Percentiles rank a stretch among this genome's conserved stretches.
These are phyloP conservation scores for Daldinia decipiens DNA, from an alignment of 495 filamentous ascomycete genomes.

Conservation along the genomic window DNA sequence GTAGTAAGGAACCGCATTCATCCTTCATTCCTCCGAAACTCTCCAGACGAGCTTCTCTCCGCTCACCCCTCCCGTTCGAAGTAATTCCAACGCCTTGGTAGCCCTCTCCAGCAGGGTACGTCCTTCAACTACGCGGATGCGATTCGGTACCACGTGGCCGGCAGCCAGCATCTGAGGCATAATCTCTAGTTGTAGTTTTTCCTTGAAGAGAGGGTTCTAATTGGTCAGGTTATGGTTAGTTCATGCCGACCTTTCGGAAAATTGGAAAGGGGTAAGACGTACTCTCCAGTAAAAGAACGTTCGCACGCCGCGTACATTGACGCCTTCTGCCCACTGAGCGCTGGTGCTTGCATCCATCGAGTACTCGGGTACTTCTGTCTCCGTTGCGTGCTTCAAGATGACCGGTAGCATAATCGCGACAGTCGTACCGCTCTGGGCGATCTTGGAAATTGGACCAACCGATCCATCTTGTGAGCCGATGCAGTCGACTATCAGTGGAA, in stretches of 20 bases:
- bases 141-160: slow-evolving; percentile 59
- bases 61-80: slow-evolving; percentile 56
- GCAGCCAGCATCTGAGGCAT: slow-evolving; percentile 59
- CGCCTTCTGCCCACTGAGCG: slow-evolving; percentile 58
- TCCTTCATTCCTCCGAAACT: slow-evolving; percentile 48
- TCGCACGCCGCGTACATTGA: slow-evolving; percentile 59
- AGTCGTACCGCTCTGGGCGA: slow-evolving; percentile 55
- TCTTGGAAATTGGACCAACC: slow-evolving; percentile 53
- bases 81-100: slow-evolving; percentile 54
- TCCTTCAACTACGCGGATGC: slow-evolving; percentile 58
- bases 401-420: slow-evolving; percentile 65
- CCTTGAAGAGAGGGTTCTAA: slow-evolving; percentile 61
- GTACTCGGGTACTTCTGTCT: slow-evolving; percentile 55
- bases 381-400: slow-evolving; percentile 56
- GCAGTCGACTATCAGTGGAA: slow-evolving; percentile 63
- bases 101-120: slow-evolving; percentile 60
- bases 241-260: neutral
- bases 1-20: neutral
- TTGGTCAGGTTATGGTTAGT: slow-evolving; percentile 6
- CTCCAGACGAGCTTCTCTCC: slow-evolving; percentile 64
- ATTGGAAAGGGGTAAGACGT: slow-evolving; percentile 20
- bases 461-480: slow-evolving; percentile 60
- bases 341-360: slow-evolving; percentile 52
- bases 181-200: slow-evolving; percentile 60
- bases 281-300: slow-evolving; percentile 61